phyloP scores from a whole-genome alignment of 164 flowering plant genomes.

The Vitis rotundifolia region DNA sequence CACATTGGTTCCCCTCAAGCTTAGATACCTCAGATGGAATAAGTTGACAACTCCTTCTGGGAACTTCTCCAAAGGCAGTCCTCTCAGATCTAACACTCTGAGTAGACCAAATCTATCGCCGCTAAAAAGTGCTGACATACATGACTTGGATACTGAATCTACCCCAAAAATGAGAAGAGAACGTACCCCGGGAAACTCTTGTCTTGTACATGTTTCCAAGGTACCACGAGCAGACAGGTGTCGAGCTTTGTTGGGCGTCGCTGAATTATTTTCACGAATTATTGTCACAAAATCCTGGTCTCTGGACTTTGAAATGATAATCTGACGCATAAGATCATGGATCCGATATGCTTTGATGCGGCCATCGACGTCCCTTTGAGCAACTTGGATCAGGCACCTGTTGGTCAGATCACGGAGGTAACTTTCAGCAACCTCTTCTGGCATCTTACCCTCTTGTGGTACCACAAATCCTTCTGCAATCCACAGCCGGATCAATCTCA shows the following conservation, averaged over 20 bases:
- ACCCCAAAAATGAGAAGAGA: no score
- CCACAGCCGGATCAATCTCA: slow-evolving; percentile 28
- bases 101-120: neutral
- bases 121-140: no score
- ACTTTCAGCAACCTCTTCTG: slow-evolving; percentile 7
- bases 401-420: neutral
- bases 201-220: no score
- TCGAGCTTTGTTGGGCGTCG: no score
- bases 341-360: neutral
- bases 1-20: neutral
- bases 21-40: slow-evolving; percentile 5
- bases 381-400: neutral
- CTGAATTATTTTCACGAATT: no score
- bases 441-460: neutral
- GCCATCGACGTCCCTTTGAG: neutral
- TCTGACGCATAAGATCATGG: no score
- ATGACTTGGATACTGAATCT: no score
- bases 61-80: neutral
- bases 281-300: no score
- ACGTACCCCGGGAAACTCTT: neutral
- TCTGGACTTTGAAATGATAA: no score
- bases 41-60: neutral
- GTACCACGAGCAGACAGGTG: no score
- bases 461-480: slow-evolving; percentile 10
- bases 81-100: slow-evolving; percentile 10